Base-by-base conservation (phyloP, 2,329 filamentous ascomycete species). In the Fusarium fracticaudum region DNA sequence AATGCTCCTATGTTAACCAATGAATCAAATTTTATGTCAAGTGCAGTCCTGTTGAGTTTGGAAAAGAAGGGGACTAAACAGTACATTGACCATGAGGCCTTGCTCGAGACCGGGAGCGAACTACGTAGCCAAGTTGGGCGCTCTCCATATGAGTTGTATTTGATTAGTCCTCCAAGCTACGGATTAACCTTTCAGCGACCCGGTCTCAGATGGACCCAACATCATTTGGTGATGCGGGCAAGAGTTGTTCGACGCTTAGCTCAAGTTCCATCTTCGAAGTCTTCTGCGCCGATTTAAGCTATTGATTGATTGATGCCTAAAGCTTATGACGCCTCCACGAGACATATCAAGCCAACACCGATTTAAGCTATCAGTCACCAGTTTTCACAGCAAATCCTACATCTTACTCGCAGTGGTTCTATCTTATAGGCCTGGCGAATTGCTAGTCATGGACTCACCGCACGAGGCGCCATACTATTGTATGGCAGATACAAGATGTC, bases 321-420 rank as follows among this genome's bases (percentile, higher is more conserved):
- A n/a, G n/a, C n/a, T n/a, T n/a, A n/a, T n/a, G n/a, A n/a, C n/a
- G n/a, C n/a, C n/a, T n/a, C n/a, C n/a, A n/a, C n/a, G n/a, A n/a
- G n/a, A n/a, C n/a, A n/a, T n/a, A n/a, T n/a, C n/a, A n/a, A n/a
- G n/a, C n/a, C n/a, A n/a, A n/a, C n/a, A n/a, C 5, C 2, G 31
- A 14, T 7, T 33, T 6, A 2, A 6, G 5, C 13, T 14, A 2
- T 6, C 13, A 33, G 31, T 3, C 31, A 6, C 31, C 2, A 33
- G 31, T 3, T 4, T 33, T 5, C 31, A 7, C 13, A 33, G 31
- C 31, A 14, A 6, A 33, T 33, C 5, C 2, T 33, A 33, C 31
- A 33, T 33, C 31, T 33, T 2, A 33, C 12, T 33, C 13, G 1
- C 31, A 14, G 5, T 33, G 2, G 31, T 33, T 14, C 43, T 5